Evolutionary conservation across 768 basidiomycete species (phyloP).

Genomic region (Boletus vinaceobasis): DNA sequence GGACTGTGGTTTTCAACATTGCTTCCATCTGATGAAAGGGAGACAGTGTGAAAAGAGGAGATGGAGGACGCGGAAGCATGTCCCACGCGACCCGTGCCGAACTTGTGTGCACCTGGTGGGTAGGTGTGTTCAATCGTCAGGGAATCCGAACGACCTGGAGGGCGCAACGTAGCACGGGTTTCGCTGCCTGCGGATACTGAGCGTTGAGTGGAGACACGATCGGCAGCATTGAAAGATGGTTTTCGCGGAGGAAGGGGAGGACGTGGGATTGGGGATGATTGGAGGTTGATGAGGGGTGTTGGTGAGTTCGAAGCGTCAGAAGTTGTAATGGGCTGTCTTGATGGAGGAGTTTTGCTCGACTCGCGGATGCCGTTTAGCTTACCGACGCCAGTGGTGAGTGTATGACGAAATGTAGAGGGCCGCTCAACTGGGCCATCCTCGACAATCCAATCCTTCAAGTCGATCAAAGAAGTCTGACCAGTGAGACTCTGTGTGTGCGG

Average conservation of each 20-base stretch:
- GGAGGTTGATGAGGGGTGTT: conserved; percentile 54
- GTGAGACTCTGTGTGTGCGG: conserved; percentile 39
- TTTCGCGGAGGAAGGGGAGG: conserved; percentile 70
- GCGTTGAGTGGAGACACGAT: conserved; percentile 34
- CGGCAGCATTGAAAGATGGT: conserved; percentile 49
- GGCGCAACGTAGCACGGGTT: conserved; percentile 17
- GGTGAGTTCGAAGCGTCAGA: conserved; percentile 10
- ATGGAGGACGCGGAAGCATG: conserved; percentile 69
- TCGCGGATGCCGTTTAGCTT: conserved; percentile 18
- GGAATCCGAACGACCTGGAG: conserved; percentile 42
- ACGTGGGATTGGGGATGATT: conserved; percentile 45
- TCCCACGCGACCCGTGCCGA: conserved; percentile 32
- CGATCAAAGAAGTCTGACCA: conserved; percentile 60
- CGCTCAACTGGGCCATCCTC: conserved; percentile 50
- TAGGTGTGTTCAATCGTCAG: conserved; percentile 59
- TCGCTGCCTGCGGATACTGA: conserved; percentile 17
- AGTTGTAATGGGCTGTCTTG: conserved; percentile 8
- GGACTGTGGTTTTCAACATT: conserved; percentile 19
- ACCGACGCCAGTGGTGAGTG: conserved; percentile 3
- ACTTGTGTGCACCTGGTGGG: conserved; percentile 40
- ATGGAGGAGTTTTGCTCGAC: conserved; percentile 24
- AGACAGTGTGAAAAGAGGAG: conserved; percentile 82
- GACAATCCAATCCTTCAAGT: conserved; percentile 71
- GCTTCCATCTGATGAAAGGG: conserved; percentile 63
- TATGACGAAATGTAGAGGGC: conserved; percentile 10